Evolutionary conservation across 495 filamentous ascomycete genomes (phyloP), one percentile per base, ranked within the genome.

Genomic region (Letharia lupina): DNA sequence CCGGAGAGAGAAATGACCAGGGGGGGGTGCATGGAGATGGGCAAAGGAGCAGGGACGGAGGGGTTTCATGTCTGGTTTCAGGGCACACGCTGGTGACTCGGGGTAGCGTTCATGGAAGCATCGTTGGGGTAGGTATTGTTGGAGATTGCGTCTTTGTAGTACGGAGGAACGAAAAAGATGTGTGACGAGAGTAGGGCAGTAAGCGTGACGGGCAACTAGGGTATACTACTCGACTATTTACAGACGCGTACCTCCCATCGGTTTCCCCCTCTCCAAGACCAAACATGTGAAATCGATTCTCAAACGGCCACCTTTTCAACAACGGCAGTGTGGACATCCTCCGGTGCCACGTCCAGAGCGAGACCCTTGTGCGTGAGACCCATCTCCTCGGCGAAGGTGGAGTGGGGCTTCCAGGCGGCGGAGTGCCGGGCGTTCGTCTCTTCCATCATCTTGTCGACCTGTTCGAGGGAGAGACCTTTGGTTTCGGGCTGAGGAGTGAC

Each of bases 361-460:
- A 68, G 4, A 20, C 69, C 72, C 72, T 76, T 74, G 28, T 82
- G 78, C 50, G 77, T 80, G 60, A 84, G 64, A 66, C 82, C 80
- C 83, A 87, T 87, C 68, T 89, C 84, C 45, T 75, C 75, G 15
- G 87, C 86, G 69, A 89, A 93, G 65, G 90, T 94, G 65, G 79
- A 78, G 72, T 85, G 84, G 18, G 89, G 89, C 74, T 82, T 82
- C 91, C 91, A 94, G 71, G 80, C 82, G 74, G 82, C 75, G n/a
- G 89, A 91, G 33, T 85, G 89, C 20, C 88, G 82, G 16, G 91
- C 88, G 13, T 82, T 90, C 37, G 83, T 86, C 82, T 94, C 90
- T 78, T 91, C 90, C 81, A 95, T 83, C 91, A 93, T 92, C 77
- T 85, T 84, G 79, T 94, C 91, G 71, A 95, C 88, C 75, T 95